Base-by-base conservation (phyloP, 2,329 filamentous ascomycete genomes). In the Leptographium radiaticola region DNA sequence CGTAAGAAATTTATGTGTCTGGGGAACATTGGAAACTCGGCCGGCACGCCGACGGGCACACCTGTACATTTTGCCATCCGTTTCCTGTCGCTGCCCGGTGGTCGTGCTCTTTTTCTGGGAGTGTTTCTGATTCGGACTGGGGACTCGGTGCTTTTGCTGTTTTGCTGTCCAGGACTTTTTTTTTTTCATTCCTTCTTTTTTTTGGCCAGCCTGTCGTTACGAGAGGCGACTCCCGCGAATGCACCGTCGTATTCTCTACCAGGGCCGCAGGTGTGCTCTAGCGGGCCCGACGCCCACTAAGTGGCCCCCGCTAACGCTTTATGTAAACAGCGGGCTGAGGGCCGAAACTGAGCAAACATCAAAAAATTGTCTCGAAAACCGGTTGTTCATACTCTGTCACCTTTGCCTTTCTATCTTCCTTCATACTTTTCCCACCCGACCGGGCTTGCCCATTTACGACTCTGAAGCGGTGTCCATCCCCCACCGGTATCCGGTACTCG, bases 301-400 rank as follows among this genome's bases (percentile, higher is more conserved):
- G 30, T 25, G 20, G 51, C 52, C 46, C 18, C 52, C 31, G 47
- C 46, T 53, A 49, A 49, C 39, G 31, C 52, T 49, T 44, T 50
- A 31, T 36, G 25, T 38, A 36, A 45, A 36, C 45, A 52, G 50
- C 53, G 51, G 56, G 51, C 54, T 55, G 51, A 54, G 52, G 50
- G 51, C 45, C 50, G 51, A 54, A 56, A 52, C 52, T 51, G 49
- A 47, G 34, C 31, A 48, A 52, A 46, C 48, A 55, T 58, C 54
- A 33, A 30, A 43, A 58, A 56, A 49, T 34, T 49, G 43, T 46
- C 25, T 51, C 46, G 31, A 55, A 33, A 39, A 46, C 46, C 50
- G 45, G 47, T 43, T 55, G 33, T 36, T 48, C 33, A 34, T 39
- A 31, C 30, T 34, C n/a, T n/a, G n/a, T n/a, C n/a, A n/a, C n/a